These are phyloP conservation scores for Patellifolia procumbens DNA, from an alignment of 179 eudicot species.

Conservation along the genomic window DNA sequence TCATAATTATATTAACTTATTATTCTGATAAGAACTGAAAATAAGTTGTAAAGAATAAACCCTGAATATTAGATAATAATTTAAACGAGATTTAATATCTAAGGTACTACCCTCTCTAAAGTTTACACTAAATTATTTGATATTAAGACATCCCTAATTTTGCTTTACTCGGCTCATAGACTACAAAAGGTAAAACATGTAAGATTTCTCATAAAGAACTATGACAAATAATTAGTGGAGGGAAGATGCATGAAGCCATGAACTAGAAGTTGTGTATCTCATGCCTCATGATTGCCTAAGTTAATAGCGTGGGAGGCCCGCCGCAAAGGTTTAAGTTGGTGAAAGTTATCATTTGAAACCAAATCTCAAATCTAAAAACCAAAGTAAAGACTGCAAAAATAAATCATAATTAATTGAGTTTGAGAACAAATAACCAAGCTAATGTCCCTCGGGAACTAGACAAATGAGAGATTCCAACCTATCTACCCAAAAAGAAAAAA, in stretches of 20 bases:
- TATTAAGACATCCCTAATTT: no score
- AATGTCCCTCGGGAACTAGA: conserved; percentile 28
- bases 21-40: no score
- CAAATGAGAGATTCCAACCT: conserved; percentile 8
- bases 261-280: not conserved
- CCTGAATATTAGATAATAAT: no score
- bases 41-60: no score
- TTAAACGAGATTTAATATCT: no score
- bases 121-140: no score
- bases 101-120: no score
- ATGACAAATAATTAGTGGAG: not conserved
- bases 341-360: not conserved
- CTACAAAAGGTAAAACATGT: no score
- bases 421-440: conserved; percentile 9
- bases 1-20: no score
- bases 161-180: no score
- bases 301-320: conserved; percentile 9
- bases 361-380: conserved; percentile 7
- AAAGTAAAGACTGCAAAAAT: conserved; percentile 2
- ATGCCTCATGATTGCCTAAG: conserved; percentile 12
- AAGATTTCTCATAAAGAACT: no score
- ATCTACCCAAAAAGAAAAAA: not conserved
- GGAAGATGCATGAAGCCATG: no score
- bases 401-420: conserved; percentile 21
- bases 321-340: conserved; percentile 13